phyloP scores from a whole-genome alignment of 1,284 basidiomycete genomes.

The Cystobasidiaceae sp. region DNA sequence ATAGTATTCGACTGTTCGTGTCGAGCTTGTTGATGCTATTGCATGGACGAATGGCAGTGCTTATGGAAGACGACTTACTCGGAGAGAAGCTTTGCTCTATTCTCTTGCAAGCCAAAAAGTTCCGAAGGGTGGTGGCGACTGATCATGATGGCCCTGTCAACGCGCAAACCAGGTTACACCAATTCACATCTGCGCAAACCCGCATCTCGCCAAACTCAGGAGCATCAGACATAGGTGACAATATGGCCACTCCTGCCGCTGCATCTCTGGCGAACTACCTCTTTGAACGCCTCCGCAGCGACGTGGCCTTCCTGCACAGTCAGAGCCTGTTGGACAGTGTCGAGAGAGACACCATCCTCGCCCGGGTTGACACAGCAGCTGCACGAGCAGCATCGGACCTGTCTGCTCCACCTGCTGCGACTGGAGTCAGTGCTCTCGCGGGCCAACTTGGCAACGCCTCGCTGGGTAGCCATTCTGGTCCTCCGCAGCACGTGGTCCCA shows the following conservation, averaged over 20 bases:
- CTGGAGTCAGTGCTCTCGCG: background rate
- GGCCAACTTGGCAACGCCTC: background rate
- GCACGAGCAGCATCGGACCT: background rate
- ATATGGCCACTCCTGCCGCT: background rate
- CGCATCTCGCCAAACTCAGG: background rate
- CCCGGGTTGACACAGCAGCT: conserved; percentile 10
- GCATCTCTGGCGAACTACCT: conserved; percentile 6
- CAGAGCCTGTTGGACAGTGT: conserved; percentile 4
- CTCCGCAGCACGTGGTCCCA: background rate
- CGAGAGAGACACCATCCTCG: conserved; percentile 5
- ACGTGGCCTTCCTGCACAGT: conserved; percentile 18
- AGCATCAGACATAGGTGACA: too few relatives aligned
- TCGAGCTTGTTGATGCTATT: too few relatives aligned
- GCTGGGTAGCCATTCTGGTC: background rate
- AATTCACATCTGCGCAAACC: background rate
- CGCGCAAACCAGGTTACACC: too few relatives aligned
- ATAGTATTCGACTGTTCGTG: too few relatives aligned
- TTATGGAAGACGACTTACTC: too few relatives aligned
- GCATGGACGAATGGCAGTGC: too few relatives aligned
- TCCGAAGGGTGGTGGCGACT: too few relatives aligned
- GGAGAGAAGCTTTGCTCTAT: too few relatives aligned
- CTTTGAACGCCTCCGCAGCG: conserved; percentile 1
- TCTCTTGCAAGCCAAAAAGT: too few relatives aligned
- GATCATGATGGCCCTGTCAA: too few relatives aligned
- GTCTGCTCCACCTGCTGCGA: background rate